Conservation (phyloP, 2,329 filamentous ascomycete species). For the Beauveria australis region DNA sequence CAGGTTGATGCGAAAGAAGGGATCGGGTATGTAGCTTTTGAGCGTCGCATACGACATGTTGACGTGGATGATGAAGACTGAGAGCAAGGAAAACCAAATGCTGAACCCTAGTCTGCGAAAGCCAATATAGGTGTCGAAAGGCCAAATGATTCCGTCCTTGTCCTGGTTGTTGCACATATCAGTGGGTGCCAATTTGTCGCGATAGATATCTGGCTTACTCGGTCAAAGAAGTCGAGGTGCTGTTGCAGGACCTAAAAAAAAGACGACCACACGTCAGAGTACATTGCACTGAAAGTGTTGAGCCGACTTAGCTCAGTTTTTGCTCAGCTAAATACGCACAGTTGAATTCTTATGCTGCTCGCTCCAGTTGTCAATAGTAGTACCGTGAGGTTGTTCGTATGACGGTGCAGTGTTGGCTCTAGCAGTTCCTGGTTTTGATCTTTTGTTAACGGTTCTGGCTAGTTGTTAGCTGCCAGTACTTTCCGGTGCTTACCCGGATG, state of each 20-base stretch:
- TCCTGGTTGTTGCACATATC: constrained; percentile 17
- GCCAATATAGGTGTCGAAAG: constrained; percentile 29
- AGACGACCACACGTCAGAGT: background rate
- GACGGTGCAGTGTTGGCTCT: constrained; percentile 28
- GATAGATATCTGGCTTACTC: background rate
- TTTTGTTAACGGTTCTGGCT: background rate
- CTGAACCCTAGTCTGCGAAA: constrained; percentile 29
- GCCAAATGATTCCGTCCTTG: constrained; percentile 30
- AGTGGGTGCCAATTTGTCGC: constrained; percentile 15
- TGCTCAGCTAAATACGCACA: constrained; percentile 9
- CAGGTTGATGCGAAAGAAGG: constrained; percentile 29
- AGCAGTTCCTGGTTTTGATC: constrained; percentile 22
- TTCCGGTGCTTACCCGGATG: constrained; percentile 13
- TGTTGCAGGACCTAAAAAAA: background rate
- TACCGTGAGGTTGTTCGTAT: constrained; percentile 26
- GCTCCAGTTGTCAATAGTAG: constrained; percentile 24
- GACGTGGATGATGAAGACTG: constrained; percentile 31
- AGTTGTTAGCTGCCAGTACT: background rate
- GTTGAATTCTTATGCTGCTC: constrained; percentile 23
- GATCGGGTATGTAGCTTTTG: constrained; percentile 28
- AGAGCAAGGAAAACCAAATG: constrained; percentile 29
- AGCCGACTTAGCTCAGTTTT: no score
- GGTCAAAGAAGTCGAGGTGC: background rate
- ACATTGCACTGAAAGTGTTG: no score
- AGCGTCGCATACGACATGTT: constrained; percentile 38